These are phyloP conservation scores for Sclerotinia trifoliorum DNA, from an alignment of 2,329 filamentous ascomycete genomes.

Conservation along the genomic window DNA sequence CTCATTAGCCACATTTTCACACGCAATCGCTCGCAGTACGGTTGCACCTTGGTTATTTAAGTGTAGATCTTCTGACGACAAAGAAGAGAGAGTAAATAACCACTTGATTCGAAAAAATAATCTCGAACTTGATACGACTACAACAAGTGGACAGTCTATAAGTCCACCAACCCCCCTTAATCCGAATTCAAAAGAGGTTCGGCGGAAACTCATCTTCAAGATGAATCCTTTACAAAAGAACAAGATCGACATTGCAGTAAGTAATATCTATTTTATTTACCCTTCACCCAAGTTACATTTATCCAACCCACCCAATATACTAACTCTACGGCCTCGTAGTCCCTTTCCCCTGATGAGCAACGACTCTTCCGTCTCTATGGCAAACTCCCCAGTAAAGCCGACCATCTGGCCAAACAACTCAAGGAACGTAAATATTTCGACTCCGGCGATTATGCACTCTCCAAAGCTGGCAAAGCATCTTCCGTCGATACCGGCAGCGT, in stretches of 20 bases:
- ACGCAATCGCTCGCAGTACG: conserved; percentile 7
- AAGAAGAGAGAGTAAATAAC: conserved; percentile 13
- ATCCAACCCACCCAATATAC: conserved; percentile 7
- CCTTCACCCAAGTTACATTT: neutral
- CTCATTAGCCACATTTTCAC: conserved; percentile 1
- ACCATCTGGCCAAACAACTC: conserved; percentile 95
- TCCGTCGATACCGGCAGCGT: conserved; percentile 91
- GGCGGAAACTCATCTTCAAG: conserved; percentile 36
- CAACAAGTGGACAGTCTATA: neutral
- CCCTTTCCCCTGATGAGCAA: conserved; percentile 91
- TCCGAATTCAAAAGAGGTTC: neutral
- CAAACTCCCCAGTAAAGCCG: conserved; percentile 94
- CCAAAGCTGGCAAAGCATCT: conserved; percentile 94
- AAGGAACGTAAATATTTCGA: conserved; percentile 99
- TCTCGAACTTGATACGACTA: conserved; percentile 1
- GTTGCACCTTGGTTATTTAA: conserved; percentile 1
- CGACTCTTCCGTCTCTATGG: conserved; percentile 95
- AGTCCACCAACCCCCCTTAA: neutral
- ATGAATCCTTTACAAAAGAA: conserved; percentile 99
- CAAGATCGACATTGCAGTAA: conserved; percentile 93
- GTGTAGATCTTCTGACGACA: conserved; percentile 2
- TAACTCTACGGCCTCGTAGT: conserved; percentile 51
- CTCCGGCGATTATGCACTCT: conserved; percentile 92
- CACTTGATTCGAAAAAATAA: conserved; percentile 2
- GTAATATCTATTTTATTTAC: conserved; percentile 42